A percentile compares a stretch with the other conserved stretches of the same genome.
Evolutionary conservation across 108 stramenopile species (phyloP).

Genomic region (Craspedostauros australis): DNA sequence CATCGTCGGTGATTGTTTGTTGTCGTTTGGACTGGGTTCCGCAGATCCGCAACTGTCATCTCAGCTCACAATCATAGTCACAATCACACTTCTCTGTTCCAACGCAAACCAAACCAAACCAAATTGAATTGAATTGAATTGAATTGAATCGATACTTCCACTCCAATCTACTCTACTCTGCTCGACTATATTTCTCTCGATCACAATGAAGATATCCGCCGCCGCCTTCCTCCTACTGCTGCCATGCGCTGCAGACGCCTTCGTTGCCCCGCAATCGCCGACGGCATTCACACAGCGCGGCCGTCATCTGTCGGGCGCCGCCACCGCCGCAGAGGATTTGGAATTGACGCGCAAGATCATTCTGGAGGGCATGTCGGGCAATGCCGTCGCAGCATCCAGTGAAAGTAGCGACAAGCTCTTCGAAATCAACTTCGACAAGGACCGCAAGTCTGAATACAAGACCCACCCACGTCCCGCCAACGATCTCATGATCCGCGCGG

Average conservation of each 20-base stretch:
- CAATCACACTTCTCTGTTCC: not conserved
- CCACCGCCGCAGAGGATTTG: constrained; percentile 42
- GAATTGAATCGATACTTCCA: not conserved
- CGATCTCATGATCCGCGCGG: constrained; percentile 82
- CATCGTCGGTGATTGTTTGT: constrained; percentile 47
- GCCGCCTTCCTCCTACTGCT: not conserved
- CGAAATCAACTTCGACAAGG: not conserved
- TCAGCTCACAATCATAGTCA: not conserved
- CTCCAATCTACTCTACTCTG: constrained; percentile 3
- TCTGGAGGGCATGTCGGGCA: constrained; percentile 8
- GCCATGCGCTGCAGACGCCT: not conserved
- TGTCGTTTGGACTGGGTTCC: not conserved
- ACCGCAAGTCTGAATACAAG: constrained; percentile 3
- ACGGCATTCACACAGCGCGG: not conserved
- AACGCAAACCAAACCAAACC: constrained; percentile 13
- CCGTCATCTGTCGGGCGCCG: not conserved
- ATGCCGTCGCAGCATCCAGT: not conserved
- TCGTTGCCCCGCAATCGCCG: no score
- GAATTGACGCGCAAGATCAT: constrained; percentile 64
- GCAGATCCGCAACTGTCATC: no score
- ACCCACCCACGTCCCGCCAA: constrained; percentile 42
- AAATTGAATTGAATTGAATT: constrained; percentile 12
- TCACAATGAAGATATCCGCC: no score
- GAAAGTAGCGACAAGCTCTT: not conserved
- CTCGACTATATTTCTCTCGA: no score